Evolutionary conservation across 225 moss, liverwort and hornwort species (phyloP).

Genomic region (Ulota crispa): DNA sequence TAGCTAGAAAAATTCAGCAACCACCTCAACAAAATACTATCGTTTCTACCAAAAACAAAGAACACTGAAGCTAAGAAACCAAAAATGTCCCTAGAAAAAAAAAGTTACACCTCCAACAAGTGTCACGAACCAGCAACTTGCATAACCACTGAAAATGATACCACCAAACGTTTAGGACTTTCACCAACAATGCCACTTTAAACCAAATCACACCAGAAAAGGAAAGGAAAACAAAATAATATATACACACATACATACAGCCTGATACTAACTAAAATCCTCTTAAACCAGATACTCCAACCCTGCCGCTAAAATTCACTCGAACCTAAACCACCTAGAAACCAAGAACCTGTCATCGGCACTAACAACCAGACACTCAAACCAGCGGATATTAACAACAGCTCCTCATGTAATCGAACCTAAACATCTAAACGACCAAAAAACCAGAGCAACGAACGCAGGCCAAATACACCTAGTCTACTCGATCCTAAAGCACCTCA

Average conservation of each 20-base stretch:
- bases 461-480: too few species aligned
- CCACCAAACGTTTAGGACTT: slow-evolving; percentile 57
- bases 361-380: background rate
- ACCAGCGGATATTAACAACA: background rate
- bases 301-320: background rate
- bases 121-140: background rate
- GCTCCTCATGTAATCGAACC: background rate
- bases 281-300: background rate
- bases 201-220: slow-evolving; percentile 28
- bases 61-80: background rate
- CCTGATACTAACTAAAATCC: slow-evolving; percentile 33
- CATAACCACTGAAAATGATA: background rate
- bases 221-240: too few species aligned
- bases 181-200: slow-evolving; percentile 45
- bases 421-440: background rate
- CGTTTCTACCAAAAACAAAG: background rate
- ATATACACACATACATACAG: slow-evolving; percentile 27
- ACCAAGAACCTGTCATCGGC: background rate
- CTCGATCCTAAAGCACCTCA: too few species aligned
- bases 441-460: background rate
- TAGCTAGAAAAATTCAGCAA: background rate
- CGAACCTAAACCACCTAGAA: background rate
- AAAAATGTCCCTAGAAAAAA: background rate
- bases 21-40: background rate
- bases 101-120: background rate